Evolutionary conservation across 2,329 filamentous ascomycete species (phyloP).

Genomic region (Fusarium tjaetaba): DNA sequence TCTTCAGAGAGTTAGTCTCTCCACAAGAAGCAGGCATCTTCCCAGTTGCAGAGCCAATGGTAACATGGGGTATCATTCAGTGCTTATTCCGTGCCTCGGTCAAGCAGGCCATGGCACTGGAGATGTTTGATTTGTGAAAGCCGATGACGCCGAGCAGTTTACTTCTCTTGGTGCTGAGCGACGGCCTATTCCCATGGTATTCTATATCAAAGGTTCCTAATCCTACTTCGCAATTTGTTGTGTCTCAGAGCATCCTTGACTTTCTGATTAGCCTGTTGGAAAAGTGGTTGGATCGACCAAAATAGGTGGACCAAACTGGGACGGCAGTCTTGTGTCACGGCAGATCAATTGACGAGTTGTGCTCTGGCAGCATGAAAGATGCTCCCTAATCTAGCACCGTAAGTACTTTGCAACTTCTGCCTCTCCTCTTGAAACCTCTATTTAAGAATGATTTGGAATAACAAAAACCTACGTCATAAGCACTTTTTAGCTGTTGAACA

Average conservation of each 20-base stretch:
- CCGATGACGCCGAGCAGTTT: not conserved
- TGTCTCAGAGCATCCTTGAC: not conserved
- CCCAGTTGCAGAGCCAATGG: not conserved
- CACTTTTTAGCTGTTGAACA: not conserved
- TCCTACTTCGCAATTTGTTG: not conserved
- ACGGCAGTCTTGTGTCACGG: not conserved
- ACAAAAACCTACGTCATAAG: not conserved
- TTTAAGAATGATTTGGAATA: not conserved
- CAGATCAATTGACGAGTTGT: no score
- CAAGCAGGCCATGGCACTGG: not conserved
- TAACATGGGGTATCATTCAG: not conserved
- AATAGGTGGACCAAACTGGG: not conserved
- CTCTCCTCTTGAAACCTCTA: no score
- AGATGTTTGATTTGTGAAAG: constrained; percentile 22
- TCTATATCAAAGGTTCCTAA: not conserved
- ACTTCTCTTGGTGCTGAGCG: not conserved
- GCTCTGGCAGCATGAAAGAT: not conserved
- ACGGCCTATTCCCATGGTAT: not conserved
- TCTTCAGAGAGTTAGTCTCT: not conserved
- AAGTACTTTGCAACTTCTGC: not conserved
- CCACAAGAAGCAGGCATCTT: not conserved
- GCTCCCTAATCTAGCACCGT: no score
- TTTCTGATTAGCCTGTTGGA: not conserved
- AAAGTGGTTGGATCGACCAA: not conserved
- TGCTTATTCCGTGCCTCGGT: not conserved